Evolutionary conservation across 352 stramenopile genomes (phyloP).

Genomic region (Globisporangium cederbergense): DNA sequence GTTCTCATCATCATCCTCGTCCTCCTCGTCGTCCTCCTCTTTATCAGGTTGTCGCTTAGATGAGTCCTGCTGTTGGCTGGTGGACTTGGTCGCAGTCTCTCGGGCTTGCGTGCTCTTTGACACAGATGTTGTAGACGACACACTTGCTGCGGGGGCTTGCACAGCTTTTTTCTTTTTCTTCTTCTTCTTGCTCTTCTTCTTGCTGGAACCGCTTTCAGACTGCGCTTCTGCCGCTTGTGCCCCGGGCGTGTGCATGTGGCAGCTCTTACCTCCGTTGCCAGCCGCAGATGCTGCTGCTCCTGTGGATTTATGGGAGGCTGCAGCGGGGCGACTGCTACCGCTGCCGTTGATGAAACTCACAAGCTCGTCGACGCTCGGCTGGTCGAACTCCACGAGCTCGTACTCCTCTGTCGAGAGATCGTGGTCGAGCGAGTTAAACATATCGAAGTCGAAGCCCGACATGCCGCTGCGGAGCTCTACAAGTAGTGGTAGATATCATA

Average conservation of each 20-base stretch:
- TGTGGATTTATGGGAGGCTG: slow-evolving; percentile 9
- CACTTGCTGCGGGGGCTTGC: no score
- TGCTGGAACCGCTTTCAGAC: slow-evolving; percentile 20
- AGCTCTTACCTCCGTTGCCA: slow-evolving; percentile 7
- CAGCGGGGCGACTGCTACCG: slow-evolving; percentile 20
- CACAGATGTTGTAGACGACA: background rate
- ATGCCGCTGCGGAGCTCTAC: slow-evolving; percentile 53
- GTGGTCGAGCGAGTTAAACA: slow-evolving; percentile 77
- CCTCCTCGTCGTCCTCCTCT: slow-evolving; percentile 17
- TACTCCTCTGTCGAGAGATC: slow-evolving; percentile 77
- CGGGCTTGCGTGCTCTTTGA: background rate
- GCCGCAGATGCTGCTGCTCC: background rate
- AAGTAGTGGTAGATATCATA: no score
- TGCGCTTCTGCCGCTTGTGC: slow-evolving; percentile 15
- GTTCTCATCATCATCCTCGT: slow-evolving; percentile 13
- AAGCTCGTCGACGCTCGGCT: slow-evolving; percentile 78
- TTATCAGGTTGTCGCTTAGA: slow-evolving; percentile 13
- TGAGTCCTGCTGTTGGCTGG: background rate
- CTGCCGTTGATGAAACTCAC: slow-evolving; percentile 81
- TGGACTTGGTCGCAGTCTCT: background rate
- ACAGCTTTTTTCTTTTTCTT: slow-evolving; percentile 67
- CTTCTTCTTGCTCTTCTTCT: slow-evolving; percentile 70
- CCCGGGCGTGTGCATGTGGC: slow-evolving; percentile 8
- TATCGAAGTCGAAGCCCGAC: slow-evolving; percentile 70
- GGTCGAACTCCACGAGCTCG: slow-evolving; percentile 76